These are phyloP conservation scores for Rhizophagus prolifer DNA, from an alignment of 192 early-diverging fungal species.

Conservation along the genomic window DNA sequence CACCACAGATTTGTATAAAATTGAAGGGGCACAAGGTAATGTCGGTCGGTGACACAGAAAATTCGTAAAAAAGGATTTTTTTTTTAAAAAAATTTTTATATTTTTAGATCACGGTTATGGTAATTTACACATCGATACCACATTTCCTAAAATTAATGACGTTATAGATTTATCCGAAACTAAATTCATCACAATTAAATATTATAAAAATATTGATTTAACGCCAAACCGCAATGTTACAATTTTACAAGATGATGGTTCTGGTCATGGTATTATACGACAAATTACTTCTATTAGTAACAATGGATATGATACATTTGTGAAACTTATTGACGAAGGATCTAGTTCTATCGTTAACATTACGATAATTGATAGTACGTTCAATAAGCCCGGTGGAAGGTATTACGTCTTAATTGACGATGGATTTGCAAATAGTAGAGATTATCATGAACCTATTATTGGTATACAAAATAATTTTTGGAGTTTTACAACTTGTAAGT, in stretches of 20 bases:
- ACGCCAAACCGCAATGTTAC: background rate
- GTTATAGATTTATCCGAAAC: no score
- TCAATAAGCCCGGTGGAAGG: background rate
- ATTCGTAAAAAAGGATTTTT: background rate
- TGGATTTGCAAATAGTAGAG: background rate
- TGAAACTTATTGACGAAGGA: background rate
- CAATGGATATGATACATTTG: no score
- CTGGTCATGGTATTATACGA: background rate
- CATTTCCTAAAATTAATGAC: background rate
- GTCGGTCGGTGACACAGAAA: no score
- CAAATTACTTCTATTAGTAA: background rate
- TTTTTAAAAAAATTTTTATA: no score
- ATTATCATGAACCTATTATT: background rate
- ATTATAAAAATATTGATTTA: background rate
- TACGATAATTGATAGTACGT: background rate
- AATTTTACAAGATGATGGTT: background rate
- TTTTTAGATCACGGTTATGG: background rate
- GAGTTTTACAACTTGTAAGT: background rate
- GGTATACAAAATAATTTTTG: background rate
- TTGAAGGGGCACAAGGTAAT: background rate
- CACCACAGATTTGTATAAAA: background rate
- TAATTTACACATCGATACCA: background rate
- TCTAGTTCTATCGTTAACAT: background rate
- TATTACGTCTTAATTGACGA: slow-evolving; percentile 18
- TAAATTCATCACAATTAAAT: background rate